A percentile compares a stretch with the other conserved stretches of the same genome.
Conservation (phyloP, 257 asterid genomes). For the Solanum virginianum region DNA sequence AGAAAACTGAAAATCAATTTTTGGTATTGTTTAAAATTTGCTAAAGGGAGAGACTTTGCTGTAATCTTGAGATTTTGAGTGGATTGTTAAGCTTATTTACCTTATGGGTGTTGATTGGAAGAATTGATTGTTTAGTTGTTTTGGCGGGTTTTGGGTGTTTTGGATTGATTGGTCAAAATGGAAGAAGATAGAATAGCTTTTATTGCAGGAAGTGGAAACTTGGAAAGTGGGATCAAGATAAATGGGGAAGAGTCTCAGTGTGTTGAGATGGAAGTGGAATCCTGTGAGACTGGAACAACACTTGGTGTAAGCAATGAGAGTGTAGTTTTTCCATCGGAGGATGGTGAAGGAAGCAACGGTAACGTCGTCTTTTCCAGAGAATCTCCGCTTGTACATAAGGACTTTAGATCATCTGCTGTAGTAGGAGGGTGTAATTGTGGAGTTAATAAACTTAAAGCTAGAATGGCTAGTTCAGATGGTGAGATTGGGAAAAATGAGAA, state of each 20-base stretch:
- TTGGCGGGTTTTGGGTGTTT: background rate
- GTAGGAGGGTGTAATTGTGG: constrained; percentile 52
- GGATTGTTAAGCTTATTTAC: background rate
- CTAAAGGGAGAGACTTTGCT: background rate
- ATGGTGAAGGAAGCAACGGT: constrained; percentile 48
- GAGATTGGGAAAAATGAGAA: constrained; percentile 55
- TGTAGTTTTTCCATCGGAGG: constrained; percentile 25
- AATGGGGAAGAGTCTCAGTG: constrained; percentile 18
- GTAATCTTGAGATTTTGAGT: background rate
- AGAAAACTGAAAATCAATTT: background rate
- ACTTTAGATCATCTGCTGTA: constrained; percentile 12
- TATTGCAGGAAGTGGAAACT: background rate
- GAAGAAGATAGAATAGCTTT: constrained; percentile 16
- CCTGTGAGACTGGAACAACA: background rate
- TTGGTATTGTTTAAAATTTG: background rate
- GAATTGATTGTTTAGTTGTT: background rate
- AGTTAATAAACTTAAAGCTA: constrained; percentile 71
- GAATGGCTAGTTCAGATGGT: constrained; percentile 50
- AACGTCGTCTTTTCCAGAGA: constrained; percentile 63
- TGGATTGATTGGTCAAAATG: background rate
- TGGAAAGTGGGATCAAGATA: constrained; percentile 1
- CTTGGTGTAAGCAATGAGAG: background rate
- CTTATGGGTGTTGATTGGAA: background rate
- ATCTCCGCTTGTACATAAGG: constrained; percentile 49
- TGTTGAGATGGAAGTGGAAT: constrained; percentile 57